Evolutionary conservation across 2,329 filamentous ascomycete species (phyloP).

Genomic region (Pseudogymnoascus sp.): DNA sequence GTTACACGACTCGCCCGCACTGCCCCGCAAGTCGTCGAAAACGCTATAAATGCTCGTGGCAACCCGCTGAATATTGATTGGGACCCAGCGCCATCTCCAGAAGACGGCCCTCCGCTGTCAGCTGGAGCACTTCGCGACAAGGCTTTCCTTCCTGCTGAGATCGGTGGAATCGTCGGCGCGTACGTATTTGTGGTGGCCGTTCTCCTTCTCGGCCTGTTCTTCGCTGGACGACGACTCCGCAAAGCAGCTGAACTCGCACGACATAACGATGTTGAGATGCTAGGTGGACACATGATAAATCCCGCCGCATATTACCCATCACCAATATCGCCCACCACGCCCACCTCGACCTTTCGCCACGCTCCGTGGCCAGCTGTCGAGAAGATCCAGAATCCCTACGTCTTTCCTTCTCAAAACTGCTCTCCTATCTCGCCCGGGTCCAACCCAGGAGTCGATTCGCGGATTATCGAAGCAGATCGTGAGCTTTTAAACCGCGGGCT

Average conservation of each 20-base stretch:
- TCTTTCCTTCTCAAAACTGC: constrained; percentile 34
- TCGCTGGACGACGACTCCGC: constrained; percentile 48
- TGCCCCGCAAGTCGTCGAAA: neutral
- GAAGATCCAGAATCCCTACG: constrained; percentile 34
- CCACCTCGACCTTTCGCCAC: constrained; percentile 27
- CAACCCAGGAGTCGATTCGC: constrained; percentile 66
- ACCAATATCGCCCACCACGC: constrained; percentile 29
- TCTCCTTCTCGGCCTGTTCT: constrained; percentile 57
- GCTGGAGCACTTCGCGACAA: constrained; percentile 50
- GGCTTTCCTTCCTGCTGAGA: constrained; percentile 65
- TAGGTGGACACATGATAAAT: constrained; percentile 30
- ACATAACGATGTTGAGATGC: constrained; percentile 27
- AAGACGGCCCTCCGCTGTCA: constrained; percentile 52
- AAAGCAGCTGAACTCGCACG: constrained; percentile 20
- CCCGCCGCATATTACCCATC: constrained; percentile 32
- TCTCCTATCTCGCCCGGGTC: constrained; percentile 29
- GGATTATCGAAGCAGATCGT: constrained; percentile 64
- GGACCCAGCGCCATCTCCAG: constrained; percentile 48
- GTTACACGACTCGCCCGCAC: neutral
- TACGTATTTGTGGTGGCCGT: constrained; percentile 72
- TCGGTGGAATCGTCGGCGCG: constrained; percentile 73
- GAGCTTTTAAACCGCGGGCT: constrained; percentile 71
- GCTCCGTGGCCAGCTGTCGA: constrained; percentile 44
- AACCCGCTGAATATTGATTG: constrained; percentile 36
- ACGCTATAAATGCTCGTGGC: constrained; percentile 15